Base-by-base conservation (phyloP, 2,329 filamentous ascomycete genomes). In the Metarhizium guizhouense region DNA sequence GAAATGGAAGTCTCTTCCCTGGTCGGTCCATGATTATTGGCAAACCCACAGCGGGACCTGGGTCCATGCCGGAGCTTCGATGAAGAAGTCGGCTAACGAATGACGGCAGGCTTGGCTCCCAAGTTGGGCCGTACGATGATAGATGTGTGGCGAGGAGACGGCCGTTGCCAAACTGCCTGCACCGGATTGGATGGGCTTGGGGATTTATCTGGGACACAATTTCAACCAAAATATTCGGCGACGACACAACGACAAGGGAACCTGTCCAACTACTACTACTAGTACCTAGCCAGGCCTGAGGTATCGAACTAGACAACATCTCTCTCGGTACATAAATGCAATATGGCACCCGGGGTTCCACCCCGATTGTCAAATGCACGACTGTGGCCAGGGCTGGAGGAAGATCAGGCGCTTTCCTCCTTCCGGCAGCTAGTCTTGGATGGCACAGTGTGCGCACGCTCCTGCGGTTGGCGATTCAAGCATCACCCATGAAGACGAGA, bases 51-150 rank as follows among this genome's bases (percentile, higher is more conserved):
- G 50, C 50, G 50, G 50, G 50, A 34, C 5, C 29, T 47, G 43
- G 43, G 20, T n/a, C 36, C 25, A 20, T 8, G 34, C 36, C 25
- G 40, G 18, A 32, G 10, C 32, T 18, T 20, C 16, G 45, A 53
- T 30, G 49, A 53, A 32, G 32, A 34, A 48, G 51, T 47, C 54
- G 53, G 49, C 50, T 42, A 42, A 56, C 54, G 34, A 49, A 56
- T 56, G 54, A 49, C 50, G 48, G 50, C 14, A 38, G 18, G 16
- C 25, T 30, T 52, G 42, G 42, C 16, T 52, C 30, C 54, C 54
- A 49, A 49, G 43, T 49, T 47, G 14, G 54, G 48, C 45, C 38
- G 29, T 52, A 25, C 25, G 25, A 25, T 25, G 25, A 25, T 18
- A 47, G 10, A 34, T 40, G 49, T 45, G 42, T 34, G 10, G 6